Percentiles rank a stretch among this genome's conserved stretches.
These are phyloP conservation scores for Odontarrhena argentea DNA, from an alignment of 345 rosid genomes.

Conservation along the genomic window DNA sequence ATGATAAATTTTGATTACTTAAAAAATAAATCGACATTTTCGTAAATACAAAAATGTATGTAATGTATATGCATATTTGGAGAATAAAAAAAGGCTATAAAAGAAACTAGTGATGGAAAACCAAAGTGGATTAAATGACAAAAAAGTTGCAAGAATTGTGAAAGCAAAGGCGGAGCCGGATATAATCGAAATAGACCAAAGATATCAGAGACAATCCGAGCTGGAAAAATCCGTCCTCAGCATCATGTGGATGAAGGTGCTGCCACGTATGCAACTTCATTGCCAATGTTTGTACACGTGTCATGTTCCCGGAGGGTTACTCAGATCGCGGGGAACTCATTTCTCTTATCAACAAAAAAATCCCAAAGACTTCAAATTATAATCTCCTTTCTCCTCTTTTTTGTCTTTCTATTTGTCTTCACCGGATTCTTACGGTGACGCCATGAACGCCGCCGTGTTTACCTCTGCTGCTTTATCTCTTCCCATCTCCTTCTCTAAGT, in stretches of 20 bases:
- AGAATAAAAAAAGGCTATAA: neutral
- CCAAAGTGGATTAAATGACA: constrained; percentile 11
- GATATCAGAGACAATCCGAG: constrained; percentile 61
- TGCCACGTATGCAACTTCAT: constrained; percentile 52
- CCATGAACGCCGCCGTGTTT: constrained; percentile 81
- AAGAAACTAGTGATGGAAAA: constrained; percentile 23
- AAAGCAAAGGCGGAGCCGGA: constrained; percentile 33
- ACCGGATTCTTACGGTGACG: constrained; percentile 36
- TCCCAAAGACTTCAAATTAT: constrained; percentile 8
- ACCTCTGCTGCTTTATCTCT: constrained; percentile 70
- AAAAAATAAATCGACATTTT: too few relatives aligned
- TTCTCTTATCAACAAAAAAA: constrained; percentile 77
- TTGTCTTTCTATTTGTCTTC: constrained; percentile 13
- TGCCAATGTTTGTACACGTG: constrained; percentile 59
- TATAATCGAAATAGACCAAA: constrained; percentile 13
- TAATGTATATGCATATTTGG: neutral
- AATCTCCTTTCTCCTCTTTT: constrained; percentile 16
- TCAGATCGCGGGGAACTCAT: constrained; percentile 66
- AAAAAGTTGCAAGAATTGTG: neutral
- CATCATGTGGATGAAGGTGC: constrained; percentile 56
- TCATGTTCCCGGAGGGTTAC: constrained; percentile 57
- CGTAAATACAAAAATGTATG: too few relatives aligned
- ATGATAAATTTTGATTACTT: too few relatives aligned
- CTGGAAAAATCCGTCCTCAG: constrained; percentile 51
- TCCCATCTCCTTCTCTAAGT: constrained; percentile 59